Evolutionary conservation across 306 rosid genomes (phyloP).

Genomic region (Coriaria nepalensis): DNA sequence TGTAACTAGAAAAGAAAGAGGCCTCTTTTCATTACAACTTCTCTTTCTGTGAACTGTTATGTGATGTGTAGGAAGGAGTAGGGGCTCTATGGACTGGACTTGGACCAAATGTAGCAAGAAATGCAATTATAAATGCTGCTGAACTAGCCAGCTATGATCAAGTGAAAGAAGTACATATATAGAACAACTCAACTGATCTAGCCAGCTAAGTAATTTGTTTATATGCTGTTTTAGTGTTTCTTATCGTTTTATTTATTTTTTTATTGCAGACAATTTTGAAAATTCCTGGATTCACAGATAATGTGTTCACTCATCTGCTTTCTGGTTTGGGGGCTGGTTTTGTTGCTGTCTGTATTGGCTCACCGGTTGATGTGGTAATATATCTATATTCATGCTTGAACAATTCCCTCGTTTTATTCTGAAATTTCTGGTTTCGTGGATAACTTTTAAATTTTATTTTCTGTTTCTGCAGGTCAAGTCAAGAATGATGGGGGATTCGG

Average conservation of each 20-base stretch:
- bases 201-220: not conserved
- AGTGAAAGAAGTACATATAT: slow-evolving; percentile 62
- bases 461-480: slow-evolving; percentile 71
- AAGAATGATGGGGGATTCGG: slow-evolving; percentile 94
- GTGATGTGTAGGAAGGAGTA: slow-evolving; percentile 57
- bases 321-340: slow-evolving; percentile 96
- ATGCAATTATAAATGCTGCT: slow-evolving; percentile 92
- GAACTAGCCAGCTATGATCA: slow-evolving; percentile 96
- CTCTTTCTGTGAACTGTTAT: not conserved
- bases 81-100: slow-evolving; percentile 92
- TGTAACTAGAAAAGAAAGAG: slow-evolving; percentile 6
- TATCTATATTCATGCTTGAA: slow-evolving; percentile 4
- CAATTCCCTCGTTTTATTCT: slow-evolving; percentile 7
- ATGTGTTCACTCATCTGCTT: slow-evolving; percentile 75
- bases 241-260: slow-evolving; percentile 1
- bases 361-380: slow-evolving; percentile 96
- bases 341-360: slow-evolving; percentile 91
- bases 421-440: no score
- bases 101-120: slow-evolving; percentile 91
- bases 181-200: slow-evolving; percentile 3
- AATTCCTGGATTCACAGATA: slow-evolving; percentile 88
- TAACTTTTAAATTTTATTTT: no score
- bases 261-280: slow-evolving; percentile 76
- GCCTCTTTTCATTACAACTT: slow-evolving; percentile 7
- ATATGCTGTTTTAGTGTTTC: slow-evolving; percentile 9